Base-by-base conservation (phyloP, 2,329 filamentous ascomycete genomes). In the Mycosphaerella arachidis region DNA sequence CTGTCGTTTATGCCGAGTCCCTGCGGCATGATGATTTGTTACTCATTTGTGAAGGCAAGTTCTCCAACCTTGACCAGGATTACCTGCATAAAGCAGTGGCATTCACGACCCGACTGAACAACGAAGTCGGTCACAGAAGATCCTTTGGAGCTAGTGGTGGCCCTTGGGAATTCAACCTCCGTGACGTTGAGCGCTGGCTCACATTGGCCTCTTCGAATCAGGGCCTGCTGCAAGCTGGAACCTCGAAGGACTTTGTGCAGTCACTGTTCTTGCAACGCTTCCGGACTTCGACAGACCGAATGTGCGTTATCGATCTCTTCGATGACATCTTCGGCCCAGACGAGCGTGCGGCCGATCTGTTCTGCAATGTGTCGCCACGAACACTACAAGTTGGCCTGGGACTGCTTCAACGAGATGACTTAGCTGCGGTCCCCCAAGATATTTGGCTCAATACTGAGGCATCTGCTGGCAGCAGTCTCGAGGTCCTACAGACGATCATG, bases 101-200 rank as follows among this genome's bases (percentile, higher is more conserved):
- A 27, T 95, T 96, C 70, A 87, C 97, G n/a, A 87, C 87, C 1
- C 79, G 81, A n/a, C 79, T 97, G 9, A 91, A 96, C 63, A 80
- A 84, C 31, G 84, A 89, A 37, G 85, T 95, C 29, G 80, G 86
- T 4, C 79, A 82, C 30, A 75, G 77, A 48, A 78, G 80, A 53
- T 74, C 73, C 7, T 80, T 88, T 63, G 85, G 84, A 40, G 74
- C 76, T 12, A 72, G 80, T 45, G 86, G 86, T 48, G 90, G 88
- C 6, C 94, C 95, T 1, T 99, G 92, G 94, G 94, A 97, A 71
- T 94, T 96, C 73, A 99, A 96, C 70, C 78, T 99, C 64, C 88
- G 92, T 73, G 93, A 97, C 73, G 90, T 91, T 3, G 84, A 94
- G 57, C 84, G 93, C 62, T 97, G 93, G 93, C 78, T 97, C 52